Evolutionary conservation across 768 basidiomycete genomes (phyloP), one percentile per base, ranked within the genome.

Genomic region (Mycena latifolia): DNA sequence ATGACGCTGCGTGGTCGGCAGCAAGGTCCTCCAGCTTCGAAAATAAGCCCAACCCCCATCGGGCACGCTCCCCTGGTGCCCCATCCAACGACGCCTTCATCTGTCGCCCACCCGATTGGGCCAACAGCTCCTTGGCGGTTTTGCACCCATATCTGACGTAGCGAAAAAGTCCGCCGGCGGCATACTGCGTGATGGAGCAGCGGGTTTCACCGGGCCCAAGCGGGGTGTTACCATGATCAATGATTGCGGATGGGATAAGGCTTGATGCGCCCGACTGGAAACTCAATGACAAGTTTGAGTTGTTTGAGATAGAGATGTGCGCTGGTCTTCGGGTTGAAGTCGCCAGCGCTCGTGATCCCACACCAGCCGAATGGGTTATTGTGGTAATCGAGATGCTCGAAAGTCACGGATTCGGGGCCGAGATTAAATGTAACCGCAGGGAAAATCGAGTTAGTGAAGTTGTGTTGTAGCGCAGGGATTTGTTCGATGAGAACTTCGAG

Each of bases 291-390:
- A 1, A 76, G 54, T 22, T 69, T 64, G 0, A 69, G 51, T 24
- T 76, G 74, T 50, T 70, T 73, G 11, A 78, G 35, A 1, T 77
- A 66, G 5, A 79, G 39, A 24, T 78, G 78, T 1, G 76, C 77
- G 10, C 76, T 70, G 25, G 17, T 66, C 4, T 31, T 61, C 17
- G 33, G 64, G 54, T 80, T 46, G 53, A 69, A 79, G 12, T 61
- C 5, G 0, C 79, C 78, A 0, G 68, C 37, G 1, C 73, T 71
- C 11, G 70, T 73, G 18, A 81, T 75, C 1, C 70, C 64, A 41
- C 78, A 81, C 52, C 63, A 59, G 0, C 78, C 77, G 10, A 35
- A 59, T 0, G 76, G 61, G 0, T 73, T 48, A 45, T 81, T 81
- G 0, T 18, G 50, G 37, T n/a, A 27, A 46, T 81, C 78, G 0